A percentile compares a stretch with the other conserved stretches of the same genome.
Conservation (phyloP, 768 basidiomycete species). For the Amylocystis lapponica region DNA sequence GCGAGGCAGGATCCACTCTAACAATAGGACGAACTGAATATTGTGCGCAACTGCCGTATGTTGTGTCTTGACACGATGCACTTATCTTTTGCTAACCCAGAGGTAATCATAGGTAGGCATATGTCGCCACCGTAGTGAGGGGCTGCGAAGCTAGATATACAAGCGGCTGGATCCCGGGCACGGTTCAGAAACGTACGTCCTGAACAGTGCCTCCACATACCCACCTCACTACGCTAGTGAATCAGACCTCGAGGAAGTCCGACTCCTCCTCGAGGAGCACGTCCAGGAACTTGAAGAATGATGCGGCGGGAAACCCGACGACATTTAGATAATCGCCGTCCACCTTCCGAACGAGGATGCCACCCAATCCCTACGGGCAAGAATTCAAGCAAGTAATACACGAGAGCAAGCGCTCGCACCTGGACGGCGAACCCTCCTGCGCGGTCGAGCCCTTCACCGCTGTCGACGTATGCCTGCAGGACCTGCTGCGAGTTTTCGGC, state of each 20-base stretch:
- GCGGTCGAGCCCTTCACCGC: constrained; percentile 78
- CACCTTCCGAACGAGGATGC: constrained; percentile 73
- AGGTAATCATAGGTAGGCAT: too few species aligned
- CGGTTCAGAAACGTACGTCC: too few species aligned
- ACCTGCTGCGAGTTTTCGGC: constrained; percentile 52
- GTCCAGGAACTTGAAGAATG: constrained; percentile 73
- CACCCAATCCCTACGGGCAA: constrained; percentile 63
- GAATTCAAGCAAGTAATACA: background rate
- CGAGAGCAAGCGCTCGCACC: constrained; percentile 47
- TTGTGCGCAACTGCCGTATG: too few species aligned
- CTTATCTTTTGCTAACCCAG: too few species aligned
- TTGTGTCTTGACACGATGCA: too few species aligned
- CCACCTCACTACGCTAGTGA: too few species aligned
- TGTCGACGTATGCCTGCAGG: constrained; percentile 76
- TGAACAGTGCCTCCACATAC: too few species aligned
- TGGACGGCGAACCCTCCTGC: constrained; percentile 96
- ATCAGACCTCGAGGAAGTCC: constrained; percentile 65
- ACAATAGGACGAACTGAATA: too few species aligned
- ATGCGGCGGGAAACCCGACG: constrained; percentile 87
- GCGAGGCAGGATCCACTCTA: too few species aligned
- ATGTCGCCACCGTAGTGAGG: too few species aligned
- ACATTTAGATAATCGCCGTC: constrained; percentile 90
- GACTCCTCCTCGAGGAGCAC: constrained; percentile 67
- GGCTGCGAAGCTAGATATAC: too few species aligned
- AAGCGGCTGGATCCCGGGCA: too few species aligned